These are phyloP conservation scores for Kluyveromyces siamensis DNA, from an alignment of 805 yeast genomes.

Conservation along the genomic window DNA sequence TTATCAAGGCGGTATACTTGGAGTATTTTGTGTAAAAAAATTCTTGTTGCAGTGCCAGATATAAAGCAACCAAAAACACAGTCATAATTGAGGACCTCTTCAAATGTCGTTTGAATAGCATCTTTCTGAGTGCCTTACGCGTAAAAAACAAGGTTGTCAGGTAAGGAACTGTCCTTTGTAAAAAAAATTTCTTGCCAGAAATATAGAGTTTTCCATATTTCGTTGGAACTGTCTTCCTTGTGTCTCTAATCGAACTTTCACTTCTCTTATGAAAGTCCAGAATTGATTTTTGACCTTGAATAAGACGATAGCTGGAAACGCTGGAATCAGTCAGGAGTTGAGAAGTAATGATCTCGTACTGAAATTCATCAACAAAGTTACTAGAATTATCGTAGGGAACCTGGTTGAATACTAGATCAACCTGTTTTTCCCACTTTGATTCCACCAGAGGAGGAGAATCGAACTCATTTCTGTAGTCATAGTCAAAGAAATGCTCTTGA, in stretches of 20 bases:
- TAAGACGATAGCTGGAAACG: constrained; percentile 16
- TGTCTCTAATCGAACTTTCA: constrained; percentile 9
- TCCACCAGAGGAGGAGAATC: neutral
- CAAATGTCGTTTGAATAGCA: neutral
- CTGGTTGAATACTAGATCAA: constrained; percentile 8
- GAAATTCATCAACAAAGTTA: constrained; percentile 41
- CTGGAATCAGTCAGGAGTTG: constrained; percentile 36
- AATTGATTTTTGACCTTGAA: constrained; percentile 14
- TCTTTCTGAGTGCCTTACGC: constrained; percentile 3
- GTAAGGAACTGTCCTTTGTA: constrained; percentile 5
- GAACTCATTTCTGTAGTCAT: neutral
- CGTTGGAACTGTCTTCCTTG: constrained; percentile 10
- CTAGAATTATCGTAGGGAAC: constrained; percentile 7
- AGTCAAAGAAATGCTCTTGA: neutral
- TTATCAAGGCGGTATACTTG: constrained; percentile 12
- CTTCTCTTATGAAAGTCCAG: constrained; percentile 11
- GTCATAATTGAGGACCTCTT: constrained; percentile 3
- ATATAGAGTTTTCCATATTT: constrained; percentile 15
- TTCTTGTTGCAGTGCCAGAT: constrained; percentile 19
- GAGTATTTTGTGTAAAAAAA: constrained; percentile 12
- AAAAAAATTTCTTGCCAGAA: constrained; percentile 2
- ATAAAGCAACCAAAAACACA: constrained; percentile 9
- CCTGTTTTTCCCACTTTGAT: constrained; percentile 4
- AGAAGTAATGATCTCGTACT: constrained; percentile 41
- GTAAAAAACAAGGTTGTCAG: constrained; percentile 4